Evolutionary conservation across 768 basidiomycete species (phyloP), one percentile per base, ranked within the genome.

Genomic region (Botryobasidium botryosum): DNA sequence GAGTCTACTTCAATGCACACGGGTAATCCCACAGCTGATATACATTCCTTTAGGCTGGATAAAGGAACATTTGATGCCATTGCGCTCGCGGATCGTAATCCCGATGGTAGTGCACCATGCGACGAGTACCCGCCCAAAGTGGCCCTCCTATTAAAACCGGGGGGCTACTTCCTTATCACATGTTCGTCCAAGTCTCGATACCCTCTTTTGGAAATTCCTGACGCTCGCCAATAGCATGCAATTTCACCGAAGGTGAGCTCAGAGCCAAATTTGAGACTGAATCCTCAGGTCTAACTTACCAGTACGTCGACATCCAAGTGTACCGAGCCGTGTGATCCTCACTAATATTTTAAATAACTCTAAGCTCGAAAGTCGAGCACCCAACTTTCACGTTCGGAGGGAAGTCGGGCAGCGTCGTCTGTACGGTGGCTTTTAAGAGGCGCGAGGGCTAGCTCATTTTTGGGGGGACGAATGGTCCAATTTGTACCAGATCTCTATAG

Each of bases 41-140:
- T 21, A 18, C 6, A 6, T 7, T 17, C n/a, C 21, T 8, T 13
- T 8, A 47, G 46, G 10, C 55, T 87, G 45, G 85, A 88, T 60
- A 88, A 88, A 57, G 85, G 85, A n/a, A 88, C 85, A 0, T 84
- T 75, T 54, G 85, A 88, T 54, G 83, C 85, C 4, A 85, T 87
- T 40, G 79, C 82, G 0, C 61, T 88, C 31, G 77, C 70, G 40
- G 66, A 68, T 44, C 75, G 72, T 54, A 74, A 77, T 33, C 65
- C 61, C 4, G 52, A 57, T 29, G 80, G 77, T 18, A 57, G 52
- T 33, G 63, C 68, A 1, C 76, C 77, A 1, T 70, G 69, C 0
- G 60, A 64, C n/a, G 57, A 54, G 15, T 87, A 88, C 57, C 80
- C 79, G 3, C 53, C 50, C 36, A 70, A 74, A 10, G 69, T 79